Evolutionary conservation across 2,329 filamentous ascomycete genomes (phyloP).

Genomic region (Cytospora paraplurivora): DNA sequence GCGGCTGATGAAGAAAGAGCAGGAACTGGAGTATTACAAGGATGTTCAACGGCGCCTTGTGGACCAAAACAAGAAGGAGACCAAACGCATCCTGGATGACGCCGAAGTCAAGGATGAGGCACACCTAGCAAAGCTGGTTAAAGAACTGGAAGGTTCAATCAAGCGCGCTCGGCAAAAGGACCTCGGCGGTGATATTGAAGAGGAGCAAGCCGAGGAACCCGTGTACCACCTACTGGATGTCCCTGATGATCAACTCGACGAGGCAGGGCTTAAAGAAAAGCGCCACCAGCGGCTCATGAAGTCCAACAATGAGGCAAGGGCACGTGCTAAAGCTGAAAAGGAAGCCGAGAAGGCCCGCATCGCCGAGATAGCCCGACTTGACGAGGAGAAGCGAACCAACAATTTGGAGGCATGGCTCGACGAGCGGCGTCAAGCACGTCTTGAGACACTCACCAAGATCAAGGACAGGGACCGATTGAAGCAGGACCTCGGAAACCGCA

Average conservation of each 20-base stretch:
- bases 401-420: constrained; percentile 86
- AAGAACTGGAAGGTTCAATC: constrained; percentile 88
- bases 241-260: constrained; percentile 90
- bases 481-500: constrained; percentile 92
- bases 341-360: constrained; percentile 84
- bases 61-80: constrained; percentile 87
- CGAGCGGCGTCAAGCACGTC: constrained; percentile 75
- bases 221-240: constrained; percentile 87
- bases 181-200: constrained; percentile 77
- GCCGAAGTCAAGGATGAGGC: constrained; percentile 92
- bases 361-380: constrained; percentile 80
- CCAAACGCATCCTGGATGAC: constrained; percentile 79
- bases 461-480: constrained; percentile 93
- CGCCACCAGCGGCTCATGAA: constrained; percentile 91
- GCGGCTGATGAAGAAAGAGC: constrained; percentile 92
- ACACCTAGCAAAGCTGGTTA: constrained; percentile 80
- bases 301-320: constrained; percentile 89
- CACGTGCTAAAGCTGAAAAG: constrained; percentile 94
- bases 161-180: constrained; percentile 91
- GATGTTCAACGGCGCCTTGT: constrained; percentile 73
- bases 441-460: constrained; percentile 74
- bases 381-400: constrained; percentile 80
- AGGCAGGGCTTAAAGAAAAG: constrained; percentile 88
- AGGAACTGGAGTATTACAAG: constrained; percentile 92
- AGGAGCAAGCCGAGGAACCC: constrained; percentile 76